Conservation (phyloP, 2,329 filamentous ascomycete species). For the Hypomyces rosellus region DNA sequence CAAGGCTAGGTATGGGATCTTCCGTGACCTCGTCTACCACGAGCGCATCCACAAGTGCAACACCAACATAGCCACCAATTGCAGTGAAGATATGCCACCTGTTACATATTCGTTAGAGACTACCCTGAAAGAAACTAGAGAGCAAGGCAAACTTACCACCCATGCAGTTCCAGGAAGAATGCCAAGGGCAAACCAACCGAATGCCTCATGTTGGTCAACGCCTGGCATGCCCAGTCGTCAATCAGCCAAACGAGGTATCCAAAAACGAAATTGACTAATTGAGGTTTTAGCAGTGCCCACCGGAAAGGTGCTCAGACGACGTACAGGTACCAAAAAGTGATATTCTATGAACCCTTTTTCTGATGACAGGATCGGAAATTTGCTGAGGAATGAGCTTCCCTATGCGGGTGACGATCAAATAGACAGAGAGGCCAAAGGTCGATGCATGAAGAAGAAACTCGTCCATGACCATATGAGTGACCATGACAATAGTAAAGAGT, state of each 20-base stretch:
- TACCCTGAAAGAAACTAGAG: background rate
- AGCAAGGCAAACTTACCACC: slow-evolving; percentile 27
- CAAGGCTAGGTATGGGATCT: slow-evolving; percentile 23
- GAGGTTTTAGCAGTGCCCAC: background rate
- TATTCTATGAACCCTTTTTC: slow-evolving; percentile 15
- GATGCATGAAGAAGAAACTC: slow-evolving; percentile 34
- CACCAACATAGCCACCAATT: slow-evolving; percentile 34
- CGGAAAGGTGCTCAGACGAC: background rate
- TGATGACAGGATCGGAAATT: slow-evolving; percentile 21
- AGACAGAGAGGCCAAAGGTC: slow-evolving; percentile 28
- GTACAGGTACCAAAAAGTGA: slow-evolving; percentile 17
- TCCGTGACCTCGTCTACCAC: slow-evolving; percentile 26
- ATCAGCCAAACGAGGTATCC: slow-evolving; percentile 35
- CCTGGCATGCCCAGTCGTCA: slow-evolving; percentile 28
- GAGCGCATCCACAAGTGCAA: slow-evolving; percentile 31
- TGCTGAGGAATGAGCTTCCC: slow-evolving; percentile 25
- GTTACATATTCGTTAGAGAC: background rate
- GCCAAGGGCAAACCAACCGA: slow-evolving; percentile 29
- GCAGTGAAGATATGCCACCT: slow-evolving; percentile 39
- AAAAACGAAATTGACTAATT: slow-evolving; percentile 27
- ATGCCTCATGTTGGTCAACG: slow-evolving; percentile 22
- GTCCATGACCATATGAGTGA: slow-evolving; percentile 36
- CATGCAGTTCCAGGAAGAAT: slow-evolving; percentile 35
- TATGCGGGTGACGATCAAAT: slow-evolving; percentile 27
- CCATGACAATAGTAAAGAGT: slow-evolving; percentile 29